phyloP scores from a whole-genome alignment of 2,329 filamentous ascomycete species.

The Hortaea sp. region DNA sequence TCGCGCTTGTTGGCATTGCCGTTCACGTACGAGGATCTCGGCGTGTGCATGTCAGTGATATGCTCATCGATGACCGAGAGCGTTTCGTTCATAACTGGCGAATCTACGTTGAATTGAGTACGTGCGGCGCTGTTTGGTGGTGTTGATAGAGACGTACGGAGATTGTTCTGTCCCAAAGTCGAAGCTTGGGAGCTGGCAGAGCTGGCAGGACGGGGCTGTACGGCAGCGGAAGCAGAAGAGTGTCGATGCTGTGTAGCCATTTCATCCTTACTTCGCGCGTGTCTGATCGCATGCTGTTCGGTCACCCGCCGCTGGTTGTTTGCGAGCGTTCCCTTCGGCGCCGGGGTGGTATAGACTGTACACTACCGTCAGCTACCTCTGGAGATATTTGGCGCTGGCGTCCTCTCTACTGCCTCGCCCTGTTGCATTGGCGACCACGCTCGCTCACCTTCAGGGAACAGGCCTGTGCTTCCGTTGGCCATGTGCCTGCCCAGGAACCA shows the following conservation, averaged over 20 bases:
- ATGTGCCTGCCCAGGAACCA: conserved; percentile 66
- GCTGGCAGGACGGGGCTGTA: conserved; percentile 7
- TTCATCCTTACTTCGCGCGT: conserved; percentile 1
- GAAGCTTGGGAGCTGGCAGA: conserved; percentile 3
- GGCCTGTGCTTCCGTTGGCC: conserved; percentile 61
- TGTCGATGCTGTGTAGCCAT: conserved; percentile 3
- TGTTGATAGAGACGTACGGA: conserved; percentile 13
- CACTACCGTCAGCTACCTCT: conserved; percentile 12
- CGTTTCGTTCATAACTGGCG: conserved; percentile 85
- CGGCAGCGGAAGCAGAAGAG: conserved; percentile 5
- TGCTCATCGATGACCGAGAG: conserved; percentile 95
- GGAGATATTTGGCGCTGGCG: too few relatives aligned
- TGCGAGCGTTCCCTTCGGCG: conserved; percentile 25
- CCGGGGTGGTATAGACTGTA: conserved; percentile 29
- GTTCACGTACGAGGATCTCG: conserved; percentile 43
- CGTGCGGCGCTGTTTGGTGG: conserved; percentile 2
- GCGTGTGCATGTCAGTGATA: conserved; percentile 72
- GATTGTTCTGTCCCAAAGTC: conserved; percentile 9
- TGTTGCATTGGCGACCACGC: not conserved
- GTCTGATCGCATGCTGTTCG: conserved; percentile 9
- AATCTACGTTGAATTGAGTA: conserved; percentile 16
- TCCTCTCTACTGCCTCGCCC: too few relatives aligned
- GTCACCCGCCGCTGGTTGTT: conserved; percentile 22
- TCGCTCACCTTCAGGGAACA: conserved; percentile 67
- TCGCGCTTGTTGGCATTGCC: conserved; percentile 26